Conservation (phyloP, 2,329 filamentous ascomycete species). For the Aspergillus japonicus region DNA sequence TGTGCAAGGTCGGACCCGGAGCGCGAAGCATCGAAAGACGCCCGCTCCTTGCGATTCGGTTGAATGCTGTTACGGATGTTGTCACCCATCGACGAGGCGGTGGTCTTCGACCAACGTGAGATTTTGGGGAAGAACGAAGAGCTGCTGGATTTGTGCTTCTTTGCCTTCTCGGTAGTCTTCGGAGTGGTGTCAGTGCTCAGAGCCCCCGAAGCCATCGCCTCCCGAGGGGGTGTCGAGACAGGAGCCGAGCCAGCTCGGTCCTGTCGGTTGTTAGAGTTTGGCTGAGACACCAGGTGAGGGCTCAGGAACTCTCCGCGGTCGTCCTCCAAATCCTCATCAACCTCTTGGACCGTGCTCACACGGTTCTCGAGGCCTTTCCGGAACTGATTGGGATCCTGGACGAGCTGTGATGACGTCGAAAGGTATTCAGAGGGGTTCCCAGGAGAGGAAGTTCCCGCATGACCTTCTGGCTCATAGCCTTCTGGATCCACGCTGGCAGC, state of each 20-base stretch:
- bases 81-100: slow-evolving; percentile 79
- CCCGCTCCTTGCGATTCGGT: slow-evolving; percentile 57
- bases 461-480: slow-evolving; percentile 81
- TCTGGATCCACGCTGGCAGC: slow-evolving; percentile 63
- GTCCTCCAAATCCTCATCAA: slow-evolving; percentile 69
- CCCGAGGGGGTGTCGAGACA: slow-evolving; percentile 46
- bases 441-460: slow-evolving; percentile 71
- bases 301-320: slow-evolving; percentile 51
- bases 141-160: slow-evolving; percentile 84
- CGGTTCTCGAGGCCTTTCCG: slow-evolving; percentile 67
- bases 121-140: slow-evolving; percentile 88
- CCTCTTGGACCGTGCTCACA: slow-evolving; percentile 86
- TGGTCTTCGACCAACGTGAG: slow-evolving; percentile 96
- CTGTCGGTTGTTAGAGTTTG: slow-evolving; percentile 49
- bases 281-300: slow-evolving; percentile 59
- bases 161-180: slow-evolving; percentile 65
- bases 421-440: slow-evolving; percentile 74
- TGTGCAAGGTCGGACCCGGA: slow-evolving; percentile 73
- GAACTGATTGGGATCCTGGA: slow-evolving; percentile 31
- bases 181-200: slow-evolving; percentile 79
- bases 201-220: slow-evolving; percentile 44
- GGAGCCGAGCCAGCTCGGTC: slow-evolving; percentile 45
- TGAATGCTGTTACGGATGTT: slow-evolving; percentile 67
- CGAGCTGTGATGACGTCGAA: slow-evolving; percentile 53
- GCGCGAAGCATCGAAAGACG: slow-evolving; percentile 65